Conservation (phyloP, 495 filamentous ascomycete species). For the Choiromyces venosus region DNA sequence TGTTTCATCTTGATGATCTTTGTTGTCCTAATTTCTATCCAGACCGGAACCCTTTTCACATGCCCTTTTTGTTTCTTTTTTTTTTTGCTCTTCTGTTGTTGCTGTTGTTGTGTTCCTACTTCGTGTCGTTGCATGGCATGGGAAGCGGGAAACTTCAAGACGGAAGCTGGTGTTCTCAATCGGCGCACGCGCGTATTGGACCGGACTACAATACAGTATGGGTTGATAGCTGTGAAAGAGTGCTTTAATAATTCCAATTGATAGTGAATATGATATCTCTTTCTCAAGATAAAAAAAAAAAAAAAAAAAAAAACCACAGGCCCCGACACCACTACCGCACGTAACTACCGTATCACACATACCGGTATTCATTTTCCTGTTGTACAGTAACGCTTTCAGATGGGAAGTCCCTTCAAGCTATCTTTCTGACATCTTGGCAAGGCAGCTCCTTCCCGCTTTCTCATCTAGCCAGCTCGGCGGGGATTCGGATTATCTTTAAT, state of each 20-base stretch:
- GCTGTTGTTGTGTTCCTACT: not conserved
- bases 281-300: not conserved
- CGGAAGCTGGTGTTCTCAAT: not conserved
- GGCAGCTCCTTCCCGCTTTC: not conserved
- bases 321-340: not conserved
- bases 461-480: not conserved
- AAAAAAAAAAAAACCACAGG: not conserved
- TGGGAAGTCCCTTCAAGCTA: not conserved
- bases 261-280: not conserved
- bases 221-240: not conserved
- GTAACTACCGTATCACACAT: not conserved
- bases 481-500: not conserved
- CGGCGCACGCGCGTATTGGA: not conserved
- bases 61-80: not conserved
- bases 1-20: not conserved
- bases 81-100: not conserved
- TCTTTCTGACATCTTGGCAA: too few species aligned
- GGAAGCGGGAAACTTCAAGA: not conserved
- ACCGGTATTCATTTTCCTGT: too few species aligned
- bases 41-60: not conserved
- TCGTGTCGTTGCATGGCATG: constrained; percentile 1
- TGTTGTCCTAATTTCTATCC: not conserved
- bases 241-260: not conserved
- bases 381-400: not conserved
- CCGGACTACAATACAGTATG: not conserved